Percentiles rank a stretch among this genome's conserved stretches.
These are phyloP conservation scores for Nemania diffusa DNA, from an alignment of 2,329 filamentous ascomycete species.

Conservation along the genomic window DNA sequence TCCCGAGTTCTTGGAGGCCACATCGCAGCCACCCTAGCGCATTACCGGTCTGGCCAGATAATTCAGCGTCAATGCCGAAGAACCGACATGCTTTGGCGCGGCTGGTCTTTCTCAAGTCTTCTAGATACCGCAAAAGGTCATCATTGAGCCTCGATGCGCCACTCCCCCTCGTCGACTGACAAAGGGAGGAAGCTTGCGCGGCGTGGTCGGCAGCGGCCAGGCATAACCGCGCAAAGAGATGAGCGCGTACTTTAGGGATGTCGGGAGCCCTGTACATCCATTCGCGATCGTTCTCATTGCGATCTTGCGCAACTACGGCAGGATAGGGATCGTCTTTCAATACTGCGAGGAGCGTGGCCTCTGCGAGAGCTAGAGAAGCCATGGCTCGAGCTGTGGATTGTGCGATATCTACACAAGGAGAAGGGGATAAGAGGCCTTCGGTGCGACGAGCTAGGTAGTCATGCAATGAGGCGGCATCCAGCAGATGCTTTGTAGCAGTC, in stretches of 20 bases:
- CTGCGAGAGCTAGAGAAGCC: conserved; percentile 77
- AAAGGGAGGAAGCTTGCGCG: conserved; percentile 70
- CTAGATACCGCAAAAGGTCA: conserved; percentile 76
- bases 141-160: conserved; percentile 67
- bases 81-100: conserved; percentile 90
- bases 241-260: conserved; percentile 87
- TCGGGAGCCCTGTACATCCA: conserved; percentile 97
- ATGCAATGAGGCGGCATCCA: conserved; percentile 83
- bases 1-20: conserved; percentile 78
- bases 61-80: conserved; percentile 88
- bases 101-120: conserved; percentile 78
- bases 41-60: conserved; percentile 81
- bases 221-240: conserved; percentile 88
- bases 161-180: conserved; percentile 53
- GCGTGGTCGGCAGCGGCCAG: conserved; percentile 90
- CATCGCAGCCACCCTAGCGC: conserved; percentile 88
- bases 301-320: conserved; percentile 79
- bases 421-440: conserved; percentile 53
- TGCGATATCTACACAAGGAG: conserved; percentile 64
- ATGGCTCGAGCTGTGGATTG: conserved; percentile 66
- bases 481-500: conserved; percentile 78
- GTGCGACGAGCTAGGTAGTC: conserved; percentile 72
- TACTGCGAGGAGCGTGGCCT: conserved; percentile 89
- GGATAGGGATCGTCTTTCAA: conserved; percentile 96
- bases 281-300: conserved; percentile 85